Evolutionary conservation across 1,284 basidiomycete species (phyloP), one percentile per base, ranked within the genome.

Genomic region (Neotropicomus parvogracilis): DNA sequence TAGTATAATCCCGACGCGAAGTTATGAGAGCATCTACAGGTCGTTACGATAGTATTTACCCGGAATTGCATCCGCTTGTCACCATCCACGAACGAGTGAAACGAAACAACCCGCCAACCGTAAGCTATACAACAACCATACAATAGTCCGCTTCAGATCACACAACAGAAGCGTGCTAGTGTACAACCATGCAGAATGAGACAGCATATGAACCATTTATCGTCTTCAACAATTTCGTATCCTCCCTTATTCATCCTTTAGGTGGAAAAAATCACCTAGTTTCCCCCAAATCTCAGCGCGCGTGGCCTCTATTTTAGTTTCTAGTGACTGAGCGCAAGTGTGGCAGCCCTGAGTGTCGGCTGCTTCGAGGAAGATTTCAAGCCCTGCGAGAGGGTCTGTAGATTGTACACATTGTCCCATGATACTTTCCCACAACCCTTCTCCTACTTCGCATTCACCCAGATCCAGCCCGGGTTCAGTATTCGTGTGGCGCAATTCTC

Each of bases 241-340:
- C 24, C 5, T 24, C 8, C 4, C 24, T 24, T 8, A 24, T 24
- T 24, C 24, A 8, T 24, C 24, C n/a, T 44, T 28, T 29, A 54
- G 28, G 32, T 53, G 42, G 44, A 53, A 56, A 14, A 54, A 20
- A 19, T 37, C 31, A 1, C 29, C 38, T 6, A 54, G 28, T 9
- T 13, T 37, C 26, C 33, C 35, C 53, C 53, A 54, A 17, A 56
- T 33, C 20, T 33, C 14, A 9, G 2, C 16, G 3, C 54, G 45
- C 26, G 28, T 11, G 7, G 0, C 16, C 9, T 2, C 19, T 10
- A 40, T 27, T 21, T 26, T 46, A 10, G 8, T 4, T 13, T 0
- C 45, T 20, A 44, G 4, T 8, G 4, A 14, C 8, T 13, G 10
- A 1, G 8, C 4, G 39, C 54, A 54, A 6, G 7, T 8, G 3